These are phyloP conservation scores for Xylaria bambusicola DNA, from an alignment of 495 filamentous ascomycete species.

Conservation along the genomic window DNA sequence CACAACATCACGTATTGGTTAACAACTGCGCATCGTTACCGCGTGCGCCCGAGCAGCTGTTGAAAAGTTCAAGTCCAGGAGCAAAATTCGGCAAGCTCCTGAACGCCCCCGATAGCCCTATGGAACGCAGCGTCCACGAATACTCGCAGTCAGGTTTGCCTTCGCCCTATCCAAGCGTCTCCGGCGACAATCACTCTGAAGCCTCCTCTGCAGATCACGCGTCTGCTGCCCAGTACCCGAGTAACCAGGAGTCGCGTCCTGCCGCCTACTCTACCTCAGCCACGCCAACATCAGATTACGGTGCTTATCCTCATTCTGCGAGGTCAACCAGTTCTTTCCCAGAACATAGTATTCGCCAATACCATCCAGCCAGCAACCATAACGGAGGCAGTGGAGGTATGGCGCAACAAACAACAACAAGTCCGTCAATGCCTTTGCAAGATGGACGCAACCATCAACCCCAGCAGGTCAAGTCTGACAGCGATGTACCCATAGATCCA, in stretches of 20 bases:
- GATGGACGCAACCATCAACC: constrained; percentile 71
- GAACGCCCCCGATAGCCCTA: constrained; percentile 55
- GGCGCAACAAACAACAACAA: constrained; percentile 91
- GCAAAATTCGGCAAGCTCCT: constrained; percentile 38
- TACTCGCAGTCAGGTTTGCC: constrained; percentile 99
- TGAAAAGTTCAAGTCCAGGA: constrained; percentile 33
- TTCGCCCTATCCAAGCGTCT: constrained; percentile 72
- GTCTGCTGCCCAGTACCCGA: constrained; percentile 75
- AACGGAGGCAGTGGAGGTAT: constrained; percentile 81
- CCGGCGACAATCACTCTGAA: constrained; percentile 76
- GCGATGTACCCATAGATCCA: constrained; percentile 97
- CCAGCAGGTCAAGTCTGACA: constrained; percentile 84
- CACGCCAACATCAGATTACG: constrained; percentile 88
- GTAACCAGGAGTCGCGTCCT: constrained; percentile 76
- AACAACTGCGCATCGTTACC: constrained; percentile 29
- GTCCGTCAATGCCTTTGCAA: constrained; percentile 86
- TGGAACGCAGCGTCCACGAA: constrained; percentile 89
- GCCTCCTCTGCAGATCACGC: constrained; percentile 79
- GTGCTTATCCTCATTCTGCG: constrained; percentile 73
- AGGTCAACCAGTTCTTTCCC: constrained; percentile 74
- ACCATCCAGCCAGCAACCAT: constrained; percentile 71
- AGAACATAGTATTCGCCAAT: constrained; percentile 73
- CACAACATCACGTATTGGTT: constrained; percentile 36
- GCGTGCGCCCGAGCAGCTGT: constrained; percentile 32
- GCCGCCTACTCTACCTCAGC: constrained; percentile 71